These are phyloP conservation scores for Cercophora samala DNA, from an alignment of 495 filamentous ascomycete species.

Conservation along the genomic window DNA sequence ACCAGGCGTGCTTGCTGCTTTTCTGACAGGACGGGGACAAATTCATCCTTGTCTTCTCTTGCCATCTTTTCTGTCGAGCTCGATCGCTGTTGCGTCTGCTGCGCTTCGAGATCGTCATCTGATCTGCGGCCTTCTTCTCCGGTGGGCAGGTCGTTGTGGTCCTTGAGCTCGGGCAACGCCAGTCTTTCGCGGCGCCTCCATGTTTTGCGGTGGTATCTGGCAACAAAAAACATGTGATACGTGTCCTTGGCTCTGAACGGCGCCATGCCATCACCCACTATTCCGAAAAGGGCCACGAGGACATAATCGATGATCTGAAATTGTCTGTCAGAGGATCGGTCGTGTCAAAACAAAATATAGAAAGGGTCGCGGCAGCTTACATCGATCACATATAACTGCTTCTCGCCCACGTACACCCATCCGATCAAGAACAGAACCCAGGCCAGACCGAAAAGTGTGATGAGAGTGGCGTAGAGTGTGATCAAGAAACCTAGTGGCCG, in stretches of 20 bases:
- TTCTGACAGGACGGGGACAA: constrained; percentile 54
- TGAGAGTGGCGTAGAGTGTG: constrained; percentile 73
- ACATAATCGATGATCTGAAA: constrained; percentile 65
- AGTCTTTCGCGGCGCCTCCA: constrained; percentile 66
- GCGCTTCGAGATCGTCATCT: not conserved
- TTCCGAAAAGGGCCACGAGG: constrained; percentile 70
- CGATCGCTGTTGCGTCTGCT: not conserved
- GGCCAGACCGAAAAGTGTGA: constrained; percentile 74
- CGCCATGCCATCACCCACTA: constrained; percentile 73
- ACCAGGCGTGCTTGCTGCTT: constrained; percentile 60
- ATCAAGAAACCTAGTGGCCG: constrained; percentile 72
- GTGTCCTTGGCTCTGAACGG: constrained; percentile 76
- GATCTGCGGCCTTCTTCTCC: not conserved
- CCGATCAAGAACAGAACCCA: constrained; percentile 85
- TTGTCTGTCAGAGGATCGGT: not conserved
- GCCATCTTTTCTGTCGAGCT: constrained; percentile 20
- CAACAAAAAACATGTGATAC: constrained; percentile 75
- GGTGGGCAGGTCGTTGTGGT: constrained; percentile 67
- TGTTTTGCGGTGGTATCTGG: constrained; percentile 58
- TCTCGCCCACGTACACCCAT: constrained; percentile 77
- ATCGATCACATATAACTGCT: constrained; percentile 66
- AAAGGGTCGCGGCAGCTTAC: constrained; percentile 5
- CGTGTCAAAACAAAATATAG: not conserved
- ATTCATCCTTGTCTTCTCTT: constrained; percentile 47
- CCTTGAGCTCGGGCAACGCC: constrained; percentile 58